These are phyloP conservation scores for Pogostemon cablin DNA, from an alignment of 257 asterid genomes.

Conservation along the genomic window DNA sequence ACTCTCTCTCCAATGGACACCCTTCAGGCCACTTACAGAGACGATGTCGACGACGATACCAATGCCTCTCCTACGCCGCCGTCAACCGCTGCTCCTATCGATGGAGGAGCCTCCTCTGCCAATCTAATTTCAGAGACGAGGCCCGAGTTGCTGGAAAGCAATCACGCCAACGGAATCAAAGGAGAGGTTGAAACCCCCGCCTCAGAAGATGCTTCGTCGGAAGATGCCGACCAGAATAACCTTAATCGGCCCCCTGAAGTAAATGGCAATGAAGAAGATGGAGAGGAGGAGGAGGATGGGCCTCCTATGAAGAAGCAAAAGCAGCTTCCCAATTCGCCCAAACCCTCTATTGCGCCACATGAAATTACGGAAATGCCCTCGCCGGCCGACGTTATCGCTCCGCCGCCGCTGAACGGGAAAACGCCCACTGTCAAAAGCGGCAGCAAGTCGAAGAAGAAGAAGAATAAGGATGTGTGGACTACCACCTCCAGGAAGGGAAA, in stretches of 20 bases:
- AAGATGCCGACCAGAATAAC: constrained; percentile 38
- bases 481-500: constrained; percentile 76
- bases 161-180: constrained; percentile 28
- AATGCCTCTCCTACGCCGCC: constrained; percentile 37
- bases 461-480: constrained; percentile 77
- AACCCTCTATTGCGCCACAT: neutral
- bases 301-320: constrained; percentile 68
- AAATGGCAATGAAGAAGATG: constrained; percentile 49
- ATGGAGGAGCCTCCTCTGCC: constrained; percentile 25
- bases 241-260: constrained; percentile 36
- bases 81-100: constrained; percentile 21
- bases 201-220: constrained; percentile 45
- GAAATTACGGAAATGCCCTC: constrained; percentile 46
- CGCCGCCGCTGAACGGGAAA: constrained; percentile 32
- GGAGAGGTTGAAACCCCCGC: constrained; percentile 35
- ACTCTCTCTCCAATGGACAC: constrained; percentile 46
- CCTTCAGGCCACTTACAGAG: constrained; percentile 57
- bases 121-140: neutral
- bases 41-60: constrained; percentile 42
- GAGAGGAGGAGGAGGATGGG: constrained; percentile 51
- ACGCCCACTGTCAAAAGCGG: constrained; percentile 41
- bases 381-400: constrained; percentile 21
- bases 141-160: constrained; percentile 29
- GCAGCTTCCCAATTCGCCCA: constrained; percentile 47
- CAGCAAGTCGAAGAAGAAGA: constrained; percentile 87